Percentiles rank a stretch among this genome's conserved stretches.
Conservation (phyloP, 192 early-diverging fungal genomes). For the Spizellomyces punctatus region DNA sequence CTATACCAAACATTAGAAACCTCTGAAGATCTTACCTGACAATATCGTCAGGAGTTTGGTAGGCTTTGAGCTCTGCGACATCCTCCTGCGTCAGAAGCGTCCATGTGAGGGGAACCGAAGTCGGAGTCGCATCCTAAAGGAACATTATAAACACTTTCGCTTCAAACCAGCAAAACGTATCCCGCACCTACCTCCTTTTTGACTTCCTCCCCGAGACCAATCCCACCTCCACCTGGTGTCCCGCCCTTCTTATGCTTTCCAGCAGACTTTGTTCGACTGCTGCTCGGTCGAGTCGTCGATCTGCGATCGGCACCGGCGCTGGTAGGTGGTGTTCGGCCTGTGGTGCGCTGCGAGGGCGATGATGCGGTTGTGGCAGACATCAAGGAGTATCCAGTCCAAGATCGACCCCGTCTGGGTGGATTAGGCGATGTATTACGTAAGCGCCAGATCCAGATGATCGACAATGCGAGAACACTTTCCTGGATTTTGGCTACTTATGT, state of each 20-base stretch:
- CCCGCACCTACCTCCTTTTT: slow-evolving; percentile 3
- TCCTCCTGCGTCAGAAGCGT: slow-evolving; percentile 20
- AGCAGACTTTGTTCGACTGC: slow-evolving; percentile 15
- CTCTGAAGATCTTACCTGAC: not conserved
- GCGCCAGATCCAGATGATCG: no score
- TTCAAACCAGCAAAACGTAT: not conserved
- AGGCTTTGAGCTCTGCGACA: not conserved
- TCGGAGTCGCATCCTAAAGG: slow-evolving; percentile 4
- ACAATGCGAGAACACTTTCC: no score
- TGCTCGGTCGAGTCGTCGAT: slow-evolving; percentile 15
- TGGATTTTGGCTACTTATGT: no score
- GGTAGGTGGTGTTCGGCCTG: slow-evolving; percentile 14
- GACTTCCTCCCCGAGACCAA: not conserved
- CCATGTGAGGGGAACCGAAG: slow-evolving; percentile 12
- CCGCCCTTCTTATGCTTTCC: slow-evolving; percentile 18
- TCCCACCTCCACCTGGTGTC: not conserved
- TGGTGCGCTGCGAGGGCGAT: not conserved
- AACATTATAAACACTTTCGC: not conserved
- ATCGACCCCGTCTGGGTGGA: no score
- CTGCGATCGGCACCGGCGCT: slow-evolving; percentile 8
- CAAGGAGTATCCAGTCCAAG: no score
- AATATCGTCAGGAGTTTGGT: not conserved
- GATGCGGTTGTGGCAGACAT: no score
- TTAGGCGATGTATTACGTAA: no score
- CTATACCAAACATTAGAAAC: not conserved